phyloP scores from a whole-genome alignment of 106 monocot species.

The Dendrobium nobile region DNA sequence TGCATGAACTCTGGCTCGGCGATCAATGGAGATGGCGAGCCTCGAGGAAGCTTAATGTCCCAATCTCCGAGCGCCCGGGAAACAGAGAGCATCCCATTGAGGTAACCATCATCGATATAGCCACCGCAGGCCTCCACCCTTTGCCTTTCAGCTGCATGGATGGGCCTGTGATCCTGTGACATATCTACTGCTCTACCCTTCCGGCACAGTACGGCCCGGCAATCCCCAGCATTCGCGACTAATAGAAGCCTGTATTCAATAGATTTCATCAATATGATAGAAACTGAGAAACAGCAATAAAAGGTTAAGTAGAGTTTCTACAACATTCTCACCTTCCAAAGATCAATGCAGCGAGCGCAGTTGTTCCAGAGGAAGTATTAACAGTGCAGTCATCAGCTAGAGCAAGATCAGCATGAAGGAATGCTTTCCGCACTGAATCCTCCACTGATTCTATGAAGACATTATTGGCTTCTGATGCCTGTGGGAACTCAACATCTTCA shows the following conservation, averaged over 20 bases:
- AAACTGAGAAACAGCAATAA: background rate
- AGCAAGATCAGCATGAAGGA: constrained; percentile 64
- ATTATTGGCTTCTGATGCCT: constrained; percentile 30
- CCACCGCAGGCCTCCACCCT: constrained; percentile 45
- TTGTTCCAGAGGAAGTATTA: constrained; percentile 66
- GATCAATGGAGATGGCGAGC: constrained; percentile 45
- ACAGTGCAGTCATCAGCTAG: constrained; percentile 52
- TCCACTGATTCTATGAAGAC: constrained; percentile 43
- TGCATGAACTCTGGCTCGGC: constrained; percentile 53
- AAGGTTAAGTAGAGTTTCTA: background rate
- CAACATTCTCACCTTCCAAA: constrained; percentile 48
- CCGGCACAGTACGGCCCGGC: constrained; percentile 50
- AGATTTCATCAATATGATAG: background rate
- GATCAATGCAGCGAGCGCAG: constrained; percentile 55
- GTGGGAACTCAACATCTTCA: constrained; percentile 64
- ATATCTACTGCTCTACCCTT: constrained; percentile 51
- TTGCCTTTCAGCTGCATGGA: constrained; percentile 22
- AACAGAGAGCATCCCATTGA: constrained; percentile 57
- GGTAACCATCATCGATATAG: constrained; percentile 51
- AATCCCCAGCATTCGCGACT: constrained; percentile 68
- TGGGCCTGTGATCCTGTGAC: constrained; percentile 56
- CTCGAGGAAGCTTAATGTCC: constrained; percentile 41
- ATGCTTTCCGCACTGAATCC: constrained; percentile 39
- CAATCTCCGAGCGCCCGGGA: constrained; percentile 60
- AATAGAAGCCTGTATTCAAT: constrained; percentile 29